Evolutionary conservation across 306 rosid species (phyloP), one percentile per base, ranked within the genome.

Genomic region (Notholithocarpus densiflorus): DNA sequence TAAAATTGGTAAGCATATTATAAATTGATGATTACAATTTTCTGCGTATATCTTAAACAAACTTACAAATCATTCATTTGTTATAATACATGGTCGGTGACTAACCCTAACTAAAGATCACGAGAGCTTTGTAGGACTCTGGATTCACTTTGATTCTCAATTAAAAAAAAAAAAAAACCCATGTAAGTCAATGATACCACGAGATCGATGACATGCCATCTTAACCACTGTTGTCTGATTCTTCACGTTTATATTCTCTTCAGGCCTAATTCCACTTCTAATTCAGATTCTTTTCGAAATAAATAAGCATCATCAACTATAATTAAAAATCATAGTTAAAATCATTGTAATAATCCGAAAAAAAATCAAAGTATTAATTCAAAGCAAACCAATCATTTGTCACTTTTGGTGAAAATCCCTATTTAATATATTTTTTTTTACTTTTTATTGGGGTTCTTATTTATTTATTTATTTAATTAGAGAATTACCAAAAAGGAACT

Each of bases 91-190:
- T 29, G 81, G 88, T 81, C 90, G 90, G 92, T 77, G 82, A 81
- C 90, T 90, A 83, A 88, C 92, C 81, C 90, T 73, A 73, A 88
- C 92, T 86, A 83, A 86, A 86, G 19, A 82, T 80, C 80, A 79
- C 77, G 80, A 80, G 70, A 74, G 78, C 68, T 69, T 74, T 52
- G 55, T 78, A 84, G 68, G 55, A 56, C 19, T 68, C 37, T 61
- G 51, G 68, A 73, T 73, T 64, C 71, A 48, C 75, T 72, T 83
- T 60, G 31, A 15, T 43, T 64, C 34, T 56, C 17, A 62, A n/a
- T 69, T 83, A 64, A 37, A 37, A 34, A 34, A 34, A 34, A 34
- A 34, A 34, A 37, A 37, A 52, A 7, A 20, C 52, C 34, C 70
- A 43, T 15, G 27, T 27, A 65, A 77, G 85, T 79, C 73, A 52